Evolutionary conservation across 148 eudicot genomes (phyloP).

Genomic region (Rhododendron vialii): DNA sequence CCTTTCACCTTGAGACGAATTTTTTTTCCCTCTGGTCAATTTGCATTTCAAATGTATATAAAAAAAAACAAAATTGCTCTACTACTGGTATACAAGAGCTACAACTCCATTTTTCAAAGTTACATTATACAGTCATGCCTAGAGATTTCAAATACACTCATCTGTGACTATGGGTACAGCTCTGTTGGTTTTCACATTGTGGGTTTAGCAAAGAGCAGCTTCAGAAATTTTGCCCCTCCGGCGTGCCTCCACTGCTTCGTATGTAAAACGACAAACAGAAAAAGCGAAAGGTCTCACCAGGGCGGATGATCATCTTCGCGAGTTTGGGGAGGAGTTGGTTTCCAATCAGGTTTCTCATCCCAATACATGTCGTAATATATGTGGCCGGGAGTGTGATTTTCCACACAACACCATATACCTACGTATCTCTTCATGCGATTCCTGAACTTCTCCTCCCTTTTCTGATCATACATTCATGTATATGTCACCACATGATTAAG

Average conservation of each 20-base stretch:
- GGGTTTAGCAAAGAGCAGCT: conserved; percentile 2
- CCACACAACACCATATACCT: conserved; percentile 93
- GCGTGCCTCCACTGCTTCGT: background rate
- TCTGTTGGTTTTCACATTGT: background rate
- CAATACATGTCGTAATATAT: conserved; percentile 95
- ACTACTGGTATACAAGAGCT: conserved; percentile 6
- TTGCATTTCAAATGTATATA: background rate
- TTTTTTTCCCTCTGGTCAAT: background rate
- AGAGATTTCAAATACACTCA: background rate
- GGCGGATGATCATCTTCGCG: conserved; percentile 90
- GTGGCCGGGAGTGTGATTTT: conserved; percentile 66
- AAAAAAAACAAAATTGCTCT: conserved; percentile 11
- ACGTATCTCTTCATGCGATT: conserved; percentile 72
- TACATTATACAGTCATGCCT: background rate
- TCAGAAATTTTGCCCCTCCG: background rate
- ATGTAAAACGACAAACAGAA: background rate
- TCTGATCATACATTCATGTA: conserved; percentile 31
- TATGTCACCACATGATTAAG: background rate
- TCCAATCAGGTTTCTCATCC: conserved; percentile 97
- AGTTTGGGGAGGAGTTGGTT: conserved; percentile 74
- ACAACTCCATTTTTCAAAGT: background rate
- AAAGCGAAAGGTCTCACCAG: conserved; percentile 19
- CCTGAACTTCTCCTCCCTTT: conserved; percentile 66
- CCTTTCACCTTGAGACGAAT: background rate
- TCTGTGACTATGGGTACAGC: conserved; percentile 5